Evolutionary conservation across 345 rosid genomes (phyloP).

Genomic region (Leavenworthia alabamica): DNA sequence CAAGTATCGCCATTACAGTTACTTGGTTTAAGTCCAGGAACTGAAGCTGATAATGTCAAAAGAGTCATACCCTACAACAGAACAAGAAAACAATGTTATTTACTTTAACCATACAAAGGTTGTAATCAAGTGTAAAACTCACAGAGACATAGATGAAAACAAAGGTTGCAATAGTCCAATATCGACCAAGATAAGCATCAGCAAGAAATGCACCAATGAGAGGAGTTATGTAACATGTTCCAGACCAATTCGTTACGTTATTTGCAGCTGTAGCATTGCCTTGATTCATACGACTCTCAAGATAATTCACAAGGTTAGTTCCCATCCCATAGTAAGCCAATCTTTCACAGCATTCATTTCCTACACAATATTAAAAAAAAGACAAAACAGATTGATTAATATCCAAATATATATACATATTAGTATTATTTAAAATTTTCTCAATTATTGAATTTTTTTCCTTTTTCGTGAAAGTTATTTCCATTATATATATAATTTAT

Average conservation of each 20-base stretch:
- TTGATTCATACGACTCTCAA: conserved; percentile 52
- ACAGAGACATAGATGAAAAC: conserved; percentile 66
- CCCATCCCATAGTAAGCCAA: conserved; percentile 99
- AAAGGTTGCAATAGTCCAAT: conserved; percentile 76
- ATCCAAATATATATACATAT: not conserved
- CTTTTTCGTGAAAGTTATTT: not conserved
- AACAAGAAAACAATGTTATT: not conserved
- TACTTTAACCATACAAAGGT: not conserved
- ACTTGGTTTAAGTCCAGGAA: conserved; percentile 62
- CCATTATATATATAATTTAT: not conserved
- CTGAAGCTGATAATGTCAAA: conserved; percentile 69
- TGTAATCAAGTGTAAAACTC: conserved; percentile 30
- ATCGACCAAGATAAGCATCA: conserved; percentile 89
- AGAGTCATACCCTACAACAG: conserved; percentile 76
- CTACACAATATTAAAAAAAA: conserved; percentile 28
- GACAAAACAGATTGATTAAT: not conserved
- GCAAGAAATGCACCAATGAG: conserved; percentile 90
- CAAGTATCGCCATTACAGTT: conserved; percentile 45
- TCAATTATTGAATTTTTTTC: not conserved
- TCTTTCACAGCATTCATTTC: conserved; percentile 89
- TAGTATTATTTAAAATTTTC: not conserved
- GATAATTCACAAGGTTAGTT: conserved; percentile 83
- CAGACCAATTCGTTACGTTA: conserved; percentile 86
- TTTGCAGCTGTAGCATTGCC: conserved; percentile 77
- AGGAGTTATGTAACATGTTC: conserved; percentile 87